These are phyloP conservation scores for Anthracocystis panici-leucophaei DNA, from an alignment of 1,284 basidiomycete species.

Conservation along the genomic window DNA sequence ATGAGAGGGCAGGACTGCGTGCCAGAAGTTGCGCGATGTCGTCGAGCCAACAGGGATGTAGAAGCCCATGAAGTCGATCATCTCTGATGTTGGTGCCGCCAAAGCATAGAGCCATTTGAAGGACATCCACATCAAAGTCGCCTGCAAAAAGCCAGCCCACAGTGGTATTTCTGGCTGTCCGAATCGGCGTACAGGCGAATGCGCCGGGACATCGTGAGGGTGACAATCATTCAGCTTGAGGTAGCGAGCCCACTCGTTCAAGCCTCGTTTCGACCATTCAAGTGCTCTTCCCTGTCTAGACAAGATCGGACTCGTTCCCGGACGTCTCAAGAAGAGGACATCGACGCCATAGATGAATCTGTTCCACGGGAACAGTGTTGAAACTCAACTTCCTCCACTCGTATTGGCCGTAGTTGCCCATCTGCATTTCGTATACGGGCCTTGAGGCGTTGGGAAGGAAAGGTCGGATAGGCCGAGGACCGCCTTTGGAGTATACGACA, in stretches of 20 bases:
- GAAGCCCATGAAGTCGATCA: constrained; percentile 27
- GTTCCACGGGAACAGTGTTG: constrained; percentile 9
- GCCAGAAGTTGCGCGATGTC: constrained; percentile 2
- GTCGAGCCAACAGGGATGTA: constrained; percentile 24
- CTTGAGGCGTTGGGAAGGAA: constrained; percentile 9
- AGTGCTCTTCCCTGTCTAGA: constrained; percentile 33
- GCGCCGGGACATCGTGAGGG: constrained; percentile 24
- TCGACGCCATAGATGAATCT: constrained; percentile 31
- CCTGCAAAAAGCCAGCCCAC: constrained; percentile 12
- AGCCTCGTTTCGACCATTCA: constrained; percentile 31
- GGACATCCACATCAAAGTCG: constrained; percentile 10
- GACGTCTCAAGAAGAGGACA: constrained; percentile 18
- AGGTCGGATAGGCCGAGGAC: constrained; percentile 34
- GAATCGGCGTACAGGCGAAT: constrained; percentile 36
- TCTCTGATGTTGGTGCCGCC: constrained; percentile 18
- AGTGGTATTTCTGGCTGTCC: constrained; percentile 40
- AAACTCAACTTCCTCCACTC: constrained; percentile 34
- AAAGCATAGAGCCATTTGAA: constrained; percentile 33
- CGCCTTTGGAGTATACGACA: constrained; percentile 23
- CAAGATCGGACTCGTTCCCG: constrained; percentile 25
- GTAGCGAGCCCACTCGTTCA: constrained; percentile 36
- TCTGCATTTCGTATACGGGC: constrained; percentile 17
- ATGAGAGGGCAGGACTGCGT: constrained; percentile 10
- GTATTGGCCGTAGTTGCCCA: constrained; percentile 18
- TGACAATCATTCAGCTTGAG: constrained; percentile 22